These are phyloP conservation scores for Puccinia coronata DNA, from an alignment of 1,284 basidiomycete species.

Conservation along the genomic window DNA sequence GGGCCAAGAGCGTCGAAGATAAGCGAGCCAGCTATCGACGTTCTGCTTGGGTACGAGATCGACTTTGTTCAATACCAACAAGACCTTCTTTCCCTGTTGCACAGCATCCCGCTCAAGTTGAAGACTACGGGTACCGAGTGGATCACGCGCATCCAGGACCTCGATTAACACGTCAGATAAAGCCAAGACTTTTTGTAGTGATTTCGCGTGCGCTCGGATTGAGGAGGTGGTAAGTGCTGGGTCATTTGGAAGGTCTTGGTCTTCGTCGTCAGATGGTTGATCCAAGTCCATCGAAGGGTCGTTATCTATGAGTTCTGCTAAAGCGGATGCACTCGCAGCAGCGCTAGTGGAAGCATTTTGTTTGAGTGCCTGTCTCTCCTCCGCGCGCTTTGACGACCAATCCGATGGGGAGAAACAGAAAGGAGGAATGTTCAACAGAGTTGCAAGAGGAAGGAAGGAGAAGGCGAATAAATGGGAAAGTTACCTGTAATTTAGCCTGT, in stretches of 20 bases:
- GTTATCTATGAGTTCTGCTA: constrained; percentile 9
- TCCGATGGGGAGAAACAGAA: background rate
- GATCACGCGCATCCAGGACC: constrained; percentile 87
- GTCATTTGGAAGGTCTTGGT: constrained; percentile 19
- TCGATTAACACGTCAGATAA: constrained; percentile 87
- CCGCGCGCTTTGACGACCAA: background rate
- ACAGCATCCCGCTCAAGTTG: constrained; percentile 88
- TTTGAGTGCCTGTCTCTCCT: constrained; percentile 13
- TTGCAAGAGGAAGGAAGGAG: background rate
- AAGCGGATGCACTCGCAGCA: constrained; percentile 34
- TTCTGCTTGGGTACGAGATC: constrained; percentile 87
- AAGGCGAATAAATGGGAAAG: background rate
- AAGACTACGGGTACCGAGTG: constrained; percentile 80
- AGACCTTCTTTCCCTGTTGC: constrained; percentile 78
- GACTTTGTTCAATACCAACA: constrained; percentile 90
- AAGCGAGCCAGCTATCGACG: constrained; percentile 83
- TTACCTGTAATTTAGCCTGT: constrained; percentile 55
- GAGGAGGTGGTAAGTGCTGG: constrained; percentile 27
- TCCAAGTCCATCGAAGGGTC: constrained; percentile 33
- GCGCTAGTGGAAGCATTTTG: constrained; percentile 10
- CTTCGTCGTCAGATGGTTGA: background rate
- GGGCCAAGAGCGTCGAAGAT: constrained; percentile 86
- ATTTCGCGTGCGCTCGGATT: constrained; percentile 60
- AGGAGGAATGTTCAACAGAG: too few relatives aligned
- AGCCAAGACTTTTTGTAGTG: constrained; percentile 86